Base-by-base conservation (phyloP, 306 rosid species). In the Prunus fruticosa region DNA sequence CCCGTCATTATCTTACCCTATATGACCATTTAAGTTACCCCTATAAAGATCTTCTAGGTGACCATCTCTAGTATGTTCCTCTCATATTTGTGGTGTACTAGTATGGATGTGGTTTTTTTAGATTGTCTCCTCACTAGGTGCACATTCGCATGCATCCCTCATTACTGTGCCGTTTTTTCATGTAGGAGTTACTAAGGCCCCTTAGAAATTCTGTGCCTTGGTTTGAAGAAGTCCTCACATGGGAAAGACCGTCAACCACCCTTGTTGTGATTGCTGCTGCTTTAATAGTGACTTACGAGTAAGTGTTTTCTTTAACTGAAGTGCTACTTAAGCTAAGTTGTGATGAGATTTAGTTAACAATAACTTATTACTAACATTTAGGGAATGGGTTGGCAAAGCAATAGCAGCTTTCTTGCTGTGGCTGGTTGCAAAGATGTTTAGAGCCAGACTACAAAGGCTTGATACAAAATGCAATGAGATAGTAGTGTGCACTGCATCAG, bases 301-400 rank as follows among this genome's bases (percentile, higher is more conserved):
- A 84, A 83, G 89, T 82, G 22, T 2, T 23, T 60, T 27, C 49
- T 57, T 62, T 12, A 23, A 38, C 10, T 38, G 66, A 13, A 4
- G 4, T 12, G 20, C 8, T 69, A 32, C 47, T 3, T 53, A 64
- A 52, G 56, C 51, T 12, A 8, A 71, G 64, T 70, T 51, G 41
- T 32, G 66, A 73, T 68, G 10, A 72, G 32, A 75, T 20, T 3
- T 47, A n/a, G 27, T 51, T 76, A 54, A 82, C 60, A 70, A 65
- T n/a, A 27, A 28, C 58, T 75, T 47, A 12, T 19, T 54, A 63
- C 41, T 20, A 12, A 56, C 45, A 60, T 78, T 83, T 82, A 96
- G 98, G 92, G 98, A 91, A 82, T 96, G 99, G 97, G 78, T 87
- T 61, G 98, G 99, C 61, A 92, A 88, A 83, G 87, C 90, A 60